Conservation (phyloP, 306 rosid species). For the Pachyrhizus erosus region DNA sequence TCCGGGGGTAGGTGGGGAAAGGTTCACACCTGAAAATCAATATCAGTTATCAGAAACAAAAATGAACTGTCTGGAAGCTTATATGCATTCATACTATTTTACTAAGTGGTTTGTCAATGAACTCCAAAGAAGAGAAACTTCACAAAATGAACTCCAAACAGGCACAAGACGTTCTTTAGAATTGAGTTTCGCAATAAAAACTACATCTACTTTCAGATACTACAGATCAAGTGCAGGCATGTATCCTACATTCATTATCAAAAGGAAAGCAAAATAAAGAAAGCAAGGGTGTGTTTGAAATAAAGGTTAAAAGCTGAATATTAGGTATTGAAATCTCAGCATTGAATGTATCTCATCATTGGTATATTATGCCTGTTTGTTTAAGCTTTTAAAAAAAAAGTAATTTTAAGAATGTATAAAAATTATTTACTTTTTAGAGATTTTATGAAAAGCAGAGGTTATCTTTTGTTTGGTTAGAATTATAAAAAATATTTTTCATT, state of each 20-base stretch:
- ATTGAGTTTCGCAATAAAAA: conserved; percentile 31
- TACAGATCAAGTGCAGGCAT: conserved; percentile 20
- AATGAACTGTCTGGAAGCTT: conserved; percentile 28
- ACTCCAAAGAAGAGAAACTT: conserved; percentile 8
- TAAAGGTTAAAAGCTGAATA: not conserved
- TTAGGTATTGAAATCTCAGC: conserved; percentile 36
- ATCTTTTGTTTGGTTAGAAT: not conserved
- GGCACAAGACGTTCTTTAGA: conserved; percentile 11
- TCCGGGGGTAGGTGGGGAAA: conserved; percentile 95
- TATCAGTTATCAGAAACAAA: conserved; percentile 38
- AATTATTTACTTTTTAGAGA: not conserved
- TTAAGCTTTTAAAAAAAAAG: not conserved
- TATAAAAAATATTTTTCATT: not conserved
- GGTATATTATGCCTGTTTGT: not conserved
- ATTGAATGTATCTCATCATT: not conserved
- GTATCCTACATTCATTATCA: conserved; percentile 33
- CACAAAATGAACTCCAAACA: conserved; percentile 1
- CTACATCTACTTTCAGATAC: conserved; percentile 20
- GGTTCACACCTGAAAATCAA: conserved; percentile 89
- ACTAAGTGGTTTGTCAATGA: conserved; percentile 9
- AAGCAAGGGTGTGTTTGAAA: not conserved
- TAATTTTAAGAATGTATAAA: not conserved
- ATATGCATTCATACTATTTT: conserved; percentile 13
- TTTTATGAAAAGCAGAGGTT: not conserved
- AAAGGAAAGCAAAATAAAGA: conserved; percentile 37